phyloP scores from a whole-genome alignment of 1,284 basidiomycete genomes.

The Anthracocystis walkeri region DNA sequence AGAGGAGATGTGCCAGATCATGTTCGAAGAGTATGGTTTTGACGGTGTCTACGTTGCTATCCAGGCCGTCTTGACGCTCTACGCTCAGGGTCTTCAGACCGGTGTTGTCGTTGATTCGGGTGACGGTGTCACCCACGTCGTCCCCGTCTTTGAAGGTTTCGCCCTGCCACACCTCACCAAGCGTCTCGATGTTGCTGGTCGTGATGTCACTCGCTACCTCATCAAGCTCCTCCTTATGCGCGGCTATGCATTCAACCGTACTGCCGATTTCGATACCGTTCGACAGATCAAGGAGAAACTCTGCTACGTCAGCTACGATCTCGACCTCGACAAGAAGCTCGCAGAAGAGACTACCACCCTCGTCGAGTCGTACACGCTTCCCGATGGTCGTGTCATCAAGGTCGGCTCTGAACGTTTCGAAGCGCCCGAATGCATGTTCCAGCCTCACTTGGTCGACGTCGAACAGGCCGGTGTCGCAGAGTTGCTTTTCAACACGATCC shows the following conservation, averaged over 20 bases:
- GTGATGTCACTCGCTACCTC: conserved; percentile 96
- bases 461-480: conserved; percentile 98
- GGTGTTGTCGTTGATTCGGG: conserved; percentile 99
- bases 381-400: conserved; percentile 95
- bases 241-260: conserved; percentile 98
- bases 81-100: conserved; percentile 96
- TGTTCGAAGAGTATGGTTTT: conserved; percentile 99
- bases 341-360: conserved; percentile 96
- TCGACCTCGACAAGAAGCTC: conserved; percentile 91
- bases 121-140: conserved; percentile 98
- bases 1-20: conserved; percentile 94
- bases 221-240: conserved; percentile 98
- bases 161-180: conserved; percentile 93
- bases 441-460: conserved; percentile 95
- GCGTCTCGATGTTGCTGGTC: conserved; percentile 90
- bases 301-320: conserved; percentile 95
- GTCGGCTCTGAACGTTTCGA: conserved; percentile 99
- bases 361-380: conserved; percentile 97
- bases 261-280: conserved; percentile 98
- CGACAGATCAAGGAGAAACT: conserved; percentile 98
- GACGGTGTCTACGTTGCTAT: conserved; percentile 97
- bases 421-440: conserved; percentile 99
- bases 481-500: conserved; percentile 96
- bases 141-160: conserved; percentile 97
- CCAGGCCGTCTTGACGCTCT: conserved; percentile 96